Evolutionary conservation across 257 asterid species (phyloP), one percentile per base, ranked within the genome.

Genomic region (Solanum chmielewskii): DNA sequence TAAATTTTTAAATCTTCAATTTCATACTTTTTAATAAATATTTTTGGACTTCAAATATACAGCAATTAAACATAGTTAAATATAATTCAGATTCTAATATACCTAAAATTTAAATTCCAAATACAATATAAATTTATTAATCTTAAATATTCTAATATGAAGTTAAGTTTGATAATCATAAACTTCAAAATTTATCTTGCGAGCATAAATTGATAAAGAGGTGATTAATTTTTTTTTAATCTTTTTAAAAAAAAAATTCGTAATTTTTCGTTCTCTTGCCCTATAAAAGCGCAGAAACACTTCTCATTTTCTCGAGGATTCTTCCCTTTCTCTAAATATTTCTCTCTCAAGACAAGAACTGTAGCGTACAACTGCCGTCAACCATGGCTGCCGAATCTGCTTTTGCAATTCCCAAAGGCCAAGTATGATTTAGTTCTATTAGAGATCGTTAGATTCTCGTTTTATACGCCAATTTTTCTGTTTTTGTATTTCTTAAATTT

Each of bases 351-450:
- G 39, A 29, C 44, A 31, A 70, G 39, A 29, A 31, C 87, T 49
- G 47, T 60, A 59, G 70, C 90, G 87, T 75, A 13, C 64, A 35
- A 20, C 16, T 39, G 69, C 83, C 83, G 33, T 25, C 83, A 90
- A 27, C 89, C 88, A 95, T 95, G 98, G 91, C 97, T 86, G 89
- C 92, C 81, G 98, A 95, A 91, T 91, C 98, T n/a, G 92, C 92
- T 85, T 93, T 93, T 81, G 64, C 91, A 27, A 75, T 89, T 78
- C 97, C 89, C 9, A 91, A 93, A 89, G 90, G 86, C 89, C 96
- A 95, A 88, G 98, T 93, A 89, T 12, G 70, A 20, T 20, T 83
- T 7, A 27, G 7, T 66, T 33, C 81, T 75, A 42, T 87, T 60
- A n/a, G 39, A 39, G 16, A 20, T 80, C 27, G 77, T 37, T 10